A percentile compares a stretch with the other conserved stretches of the same genome.
Evolutionary conservation across 2,329 filamentous ascomycete species (phyloP).

Genomic region (Monilinia polystroma): DNA sequence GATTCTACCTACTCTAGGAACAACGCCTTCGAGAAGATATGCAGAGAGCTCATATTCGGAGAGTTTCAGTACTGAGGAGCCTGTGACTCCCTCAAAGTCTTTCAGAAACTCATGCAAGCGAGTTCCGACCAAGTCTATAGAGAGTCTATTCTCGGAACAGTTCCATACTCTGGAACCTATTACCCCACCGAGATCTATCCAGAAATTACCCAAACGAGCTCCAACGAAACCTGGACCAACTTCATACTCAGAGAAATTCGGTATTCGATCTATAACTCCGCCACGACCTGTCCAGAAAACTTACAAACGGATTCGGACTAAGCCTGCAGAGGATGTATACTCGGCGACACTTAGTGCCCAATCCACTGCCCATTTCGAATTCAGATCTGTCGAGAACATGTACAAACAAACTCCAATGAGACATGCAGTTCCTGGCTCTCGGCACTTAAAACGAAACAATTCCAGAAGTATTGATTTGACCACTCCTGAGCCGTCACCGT

Average conservation of each 20-base stretch:
- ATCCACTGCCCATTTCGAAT: too few species aligned
- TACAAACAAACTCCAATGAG: neutral
- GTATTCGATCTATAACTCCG: too few species aligned
- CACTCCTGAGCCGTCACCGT: slow-evolving; percentile 8
- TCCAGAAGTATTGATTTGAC: slow-evolving; percentile 12
- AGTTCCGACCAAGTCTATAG: neutral
- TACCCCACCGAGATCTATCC: neutral
- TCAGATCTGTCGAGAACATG: neutral
- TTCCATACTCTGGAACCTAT: neutral
- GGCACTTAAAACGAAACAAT: neutral
- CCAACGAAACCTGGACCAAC: neutral
- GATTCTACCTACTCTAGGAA: neutral
- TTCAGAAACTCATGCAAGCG: neutral
- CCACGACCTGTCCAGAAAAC: too few species aligned
- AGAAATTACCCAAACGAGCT: neutral
- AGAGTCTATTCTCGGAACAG: neutral
- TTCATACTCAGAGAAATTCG: too few species aligned
- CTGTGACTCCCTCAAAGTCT: neutral
- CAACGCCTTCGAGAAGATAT: slow-evolving; percentile 2
- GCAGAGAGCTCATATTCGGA: neutral
- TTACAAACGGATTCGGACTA: too few species aligned
- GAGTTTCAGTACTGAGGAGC: neutral
- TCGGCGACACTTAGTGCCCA: too few species aligned
- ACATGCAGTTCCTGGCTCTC: neutral
- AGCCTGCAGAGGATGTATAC: too few species aligned